Percentiles rank a stretch among this genome's conserved stretches.
Conservation (phyloP, 768 basidiomycete genomes). For the Russula dissimulans region DNA sequence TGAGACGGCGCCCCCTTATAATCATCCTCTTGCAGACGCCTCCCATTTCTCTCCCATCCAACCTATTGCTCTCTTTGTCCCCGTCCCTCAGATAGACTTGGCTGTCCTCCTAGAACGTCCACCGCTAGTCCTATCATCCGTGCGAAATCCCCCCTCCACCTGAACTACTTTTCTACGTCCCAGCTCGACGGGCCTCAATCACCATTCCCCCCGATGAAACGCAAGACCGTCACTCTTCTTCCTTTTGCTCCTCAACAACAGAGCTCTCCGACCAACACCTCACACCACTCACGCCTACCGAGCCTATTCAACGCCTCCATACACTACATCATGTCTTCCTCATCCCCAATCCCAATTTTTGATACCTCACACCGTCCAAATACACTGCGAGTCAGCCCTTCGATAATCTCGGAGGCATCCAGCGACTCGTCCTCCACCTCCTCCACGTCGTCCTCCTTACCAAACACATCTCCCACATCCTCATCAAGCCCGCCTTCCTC, state of each 20-base stretch:
- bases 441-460: constrained; percentile 7
- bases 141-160: neutral
- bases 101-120: neutral
- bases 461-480: constrained; percentile 3
- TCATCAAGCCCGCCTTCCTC: constrained; percentile 10
- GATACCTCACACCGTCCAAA: neutral
- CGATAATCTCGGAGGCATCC: constrained; percentile 14
- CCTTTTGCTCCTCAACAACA: constrained; percentile 11
- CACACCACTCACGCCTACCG: constrained; percentile 2
- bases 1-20: neutral
- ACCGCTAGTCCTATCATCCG: neutral
- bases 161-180: neutral
- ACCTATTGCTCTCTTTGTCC: neutral
- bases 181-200: neutral
- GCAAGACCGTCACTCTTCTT: constrained; percentile 9
- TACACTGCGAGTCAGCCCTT: constrained; percentile 7
- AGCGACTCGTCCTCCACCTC: constrained; percentile 9
- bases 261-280: neutral
- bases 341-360: neutral
- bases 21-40: neutral
- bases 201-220: neutral
- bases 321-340: neutral
- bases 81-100: neutral
- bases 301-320: neutral
- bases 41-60: neutral